phyloP scores from a whole-genome alignment of 306 rosid genomes.

The Medicago ruthenica region DNA sequence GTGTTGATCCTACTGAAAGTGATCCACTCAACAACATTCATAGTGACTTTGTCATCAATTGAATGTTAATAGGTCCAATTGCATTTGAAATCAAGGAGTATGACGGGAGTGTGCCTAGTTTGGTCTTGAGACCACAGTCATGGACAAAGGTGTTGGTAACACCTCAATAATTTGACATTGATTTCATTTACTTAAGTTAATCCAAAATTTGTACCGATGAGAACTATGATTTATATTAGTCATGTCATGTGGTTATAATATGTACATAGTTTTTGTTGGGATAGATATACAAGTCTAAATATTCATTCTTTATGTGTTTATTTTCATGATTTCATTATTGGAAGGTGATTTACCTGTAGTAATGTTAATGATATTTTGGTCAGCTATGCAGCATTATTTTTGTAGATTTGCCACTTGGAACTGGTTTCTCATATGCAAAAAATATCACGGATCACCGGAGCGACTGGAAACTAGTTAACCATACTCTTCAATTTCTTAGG shows the following conservation, averaged over 20 bases:
- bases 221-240: too few relatives aligned
- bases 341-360: neutral
- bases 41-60: slow-evolving; percentile 1
- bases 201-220: neutral
- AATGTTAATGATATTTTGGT: neutral
- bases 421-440: slow-evolving; percentile 72
- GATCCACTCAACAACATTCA: neutral
- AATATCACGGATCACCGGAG: slow-evolving; percentile 30
- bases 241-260: too few relatives aligned
- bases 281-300: neutral
- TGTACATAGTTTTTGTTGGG: neutral
- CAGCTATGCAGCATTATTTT: slow-evolving; percentile 62
- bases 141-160: slow-evolving; percentile 69
- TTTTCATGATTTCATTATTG: neutral
- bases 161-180: neutral
- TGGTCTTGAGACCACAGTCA: slow-evolving; percentile 56
- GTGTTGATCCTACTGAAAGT: neutral
- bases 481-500: slow-evolving; percentile 57
- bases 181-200: neutral
- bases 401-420: slow-evolving; percentile 62
- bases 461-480: slow-evolving; percentile 50
- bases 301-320: neutral
- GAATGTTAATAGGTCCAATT: slow-evolving; percentile 57
- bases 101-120: slow-evolving; percentile 57
- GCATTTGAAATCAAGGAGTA: slow-evolving; percentile 47